Evolutionary conservation across 148 eudicot species (phyloP).

Genomic region (Chenopodium berlandieri): DNA sequence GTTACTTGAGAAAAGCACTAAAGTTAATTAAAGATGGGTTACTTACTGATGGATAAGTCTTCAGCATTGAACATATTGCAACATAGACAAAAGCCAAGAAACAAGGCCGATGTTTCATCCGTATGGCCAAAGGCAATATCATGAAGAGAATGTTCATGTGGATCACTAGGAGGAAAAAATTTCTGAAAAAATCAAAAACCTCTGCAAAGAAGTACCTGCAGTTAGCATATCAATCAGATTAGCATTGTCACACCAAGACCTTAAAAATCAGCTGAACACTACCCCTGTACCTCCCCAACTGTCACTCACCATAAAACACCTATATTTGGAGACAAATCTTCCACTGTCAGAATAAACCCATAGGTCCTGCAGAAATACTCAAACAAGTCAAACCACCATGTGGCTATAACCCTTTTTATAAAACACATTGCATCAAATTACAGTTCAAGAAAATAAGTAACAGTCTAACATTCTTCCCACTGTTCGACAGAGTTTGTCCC

Average conservation of each 20-base stretch:
- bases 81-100: constrained; percentile 84
- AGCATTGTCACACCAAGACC: constrained; percentile 8
- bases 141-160: constrained; percentile 88
- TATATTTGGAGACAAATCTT: constrained; percentile 91
- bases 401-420: not conserved
- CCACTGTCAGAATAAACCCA: constrained; percentile 87
- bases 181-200: constrained; percentile 93
- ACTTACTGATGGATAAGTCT: constrained; percentile 97
- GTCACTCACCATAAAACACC: constrained; percentile 83
- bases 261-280: not conserved
- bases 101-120: constrained; percentile 86
- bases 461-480: not conserved
- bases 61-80: constrained; percentile 87
- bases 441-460: not conserved
- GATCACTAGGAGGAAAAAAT: constrained; percentile 84
- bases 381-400: constrained; percentile 9
- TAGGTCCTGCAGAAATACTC: constrained; percentile 60
- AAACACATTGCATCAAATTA: not conserved
- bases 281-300: not conserved
- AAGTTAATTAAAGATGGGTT: not conserved
- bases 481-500: not conserved
- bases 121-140: constrained; percentile 88
- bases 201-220: constrained; percentile 99
- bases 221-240: constrained; percentile 25
- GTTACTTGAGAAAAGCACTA: not conserved